phyloP scores from a whole-genome alignment of 495 filamentous ascomycete genomes.

The Xylaria telfairii region DNA sequence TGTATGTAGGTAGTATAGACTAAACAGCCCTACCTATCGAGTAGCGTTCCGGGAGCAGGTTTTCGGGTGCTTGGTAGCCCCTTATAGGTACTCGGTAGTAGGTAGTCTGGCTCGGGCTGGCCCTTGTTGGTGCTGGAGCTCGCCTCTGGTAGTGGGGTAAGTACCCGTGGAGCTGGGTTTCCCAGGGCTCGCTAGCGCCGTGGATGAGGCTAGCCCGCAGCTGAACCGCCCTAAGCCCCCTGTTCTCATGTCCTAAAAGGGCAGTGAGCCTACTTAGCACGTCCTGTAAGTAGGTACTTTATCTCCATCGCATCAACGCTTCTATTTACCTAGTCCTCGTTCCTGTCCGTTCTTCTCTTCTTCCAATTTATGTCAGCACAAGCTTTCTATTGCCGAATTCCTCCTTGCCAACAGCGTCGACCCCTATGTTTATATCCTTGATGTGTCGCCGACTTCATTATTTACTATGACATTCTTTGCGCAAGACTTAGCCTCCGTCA shows the following conservation, averaged over 20 bases:
- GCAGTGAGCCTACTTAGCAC: slow-evolving; percentile 7
- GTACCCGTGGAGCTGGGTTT: slow-evolving; percentile 22
- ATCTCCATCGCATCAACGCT: slow-evolving; percentile 3
- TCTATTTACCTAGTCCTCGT: neutral
- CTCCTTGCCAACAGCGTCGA: neutral
- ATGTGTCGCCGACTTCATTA: neutral
- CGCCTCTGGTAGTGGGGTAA: slow-evolving; percentile 2
- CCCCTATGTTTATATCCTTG: neutral
- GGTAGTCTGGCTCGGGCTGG: neutral
- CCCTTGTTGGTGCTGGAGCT: slow-evolving; percentile 10
- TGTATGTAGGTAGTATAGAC: neutral
- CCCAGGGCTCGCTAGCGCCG: slow-evolving; percentile 12
- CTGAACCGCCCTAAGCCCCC: slow-evolving; percentile 24
- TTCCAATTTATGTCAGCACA: slow-evolving; percentile 14
- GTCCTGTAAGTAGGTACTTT: neutral
- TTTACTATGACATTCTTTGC: slow-evolving; percentile 23
- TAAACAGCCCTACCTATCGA: neutral
- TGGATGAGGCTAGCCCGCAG: slow-evolving; percentile 20
- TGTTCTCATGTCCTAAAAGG: neutral
- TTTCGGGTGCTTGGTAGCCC: neutral
- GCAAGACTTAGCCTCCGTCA: slow-evolving; percentile 2
- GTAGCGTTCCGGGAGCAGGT: neutral
- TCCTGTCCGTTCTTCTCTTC: neutral
- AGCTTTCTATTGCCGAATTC: neutral
- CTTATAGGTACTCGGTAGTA: neutral